phyloP scores from a whole-genome alignment of 352 stramenopile species.

The Phytophthora sp. region DNA sequence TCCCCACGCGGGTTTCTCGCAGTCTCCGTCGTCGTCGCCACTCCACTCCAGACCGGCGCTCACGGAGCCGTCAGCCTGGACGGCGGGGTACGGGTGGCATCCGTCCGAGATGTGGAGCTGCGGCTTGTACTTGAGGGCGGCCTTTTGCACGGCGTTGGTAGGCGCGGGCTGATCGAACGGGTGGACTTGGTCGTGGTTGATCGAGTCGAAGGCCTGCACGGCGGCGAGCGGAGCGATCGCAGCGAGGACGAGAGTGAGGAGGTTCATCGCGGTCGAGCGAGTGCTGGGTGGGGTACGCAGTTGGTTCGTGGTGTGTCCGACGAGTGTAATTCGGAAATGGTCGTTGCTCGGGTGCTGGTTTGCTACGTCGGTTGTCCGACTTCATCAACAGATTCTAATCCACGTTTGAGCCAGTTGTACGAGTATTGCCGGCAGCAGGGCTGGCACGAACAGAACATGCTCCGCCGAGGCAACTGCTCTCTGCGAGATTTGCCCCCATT shows the following conservation, averaged over 20 bases:
- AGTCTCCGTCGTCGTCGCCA: neutral
- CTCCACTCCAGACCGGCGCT: neutral
- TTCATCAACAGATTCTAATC: too few species aligned
- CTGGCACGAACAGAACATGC: too few species aligned
- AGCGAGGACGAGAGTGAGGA: neutral
- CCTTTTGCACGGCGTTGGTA: neutral
- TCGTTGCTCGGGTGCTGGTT: neutral
- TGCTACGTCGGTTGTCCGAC: neutral
- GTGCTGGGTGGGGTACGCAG: neutral
- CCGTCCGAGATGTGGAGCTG: neutral
- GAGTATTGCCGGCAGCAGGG: too few species aligned
- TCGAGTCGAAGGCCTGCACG: neutral
- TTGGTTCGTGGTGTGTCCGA: neutral
- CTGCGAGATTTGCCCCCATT: too few species aligned
- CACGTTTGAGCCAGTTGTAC: too few species aligned
- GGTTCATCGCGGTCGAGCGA: neutral
- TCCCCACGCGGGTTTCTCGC: neutral
- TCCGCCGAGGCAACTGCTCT: too few species aligned
- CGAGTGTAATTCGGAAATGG: neutral
- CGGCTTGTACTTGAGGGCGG: neutral
- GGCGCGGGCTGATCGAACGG: neutral
- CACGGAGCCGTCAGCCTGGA: neutral
- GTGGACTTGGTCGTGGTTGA: neutral
- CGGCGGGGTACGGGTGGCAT: neutral
- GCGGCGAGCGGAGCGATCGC: neutral